Conservation (phyloP, 1,284 basidiomycete species). For the Apiotrichum brassicae region DNA sequence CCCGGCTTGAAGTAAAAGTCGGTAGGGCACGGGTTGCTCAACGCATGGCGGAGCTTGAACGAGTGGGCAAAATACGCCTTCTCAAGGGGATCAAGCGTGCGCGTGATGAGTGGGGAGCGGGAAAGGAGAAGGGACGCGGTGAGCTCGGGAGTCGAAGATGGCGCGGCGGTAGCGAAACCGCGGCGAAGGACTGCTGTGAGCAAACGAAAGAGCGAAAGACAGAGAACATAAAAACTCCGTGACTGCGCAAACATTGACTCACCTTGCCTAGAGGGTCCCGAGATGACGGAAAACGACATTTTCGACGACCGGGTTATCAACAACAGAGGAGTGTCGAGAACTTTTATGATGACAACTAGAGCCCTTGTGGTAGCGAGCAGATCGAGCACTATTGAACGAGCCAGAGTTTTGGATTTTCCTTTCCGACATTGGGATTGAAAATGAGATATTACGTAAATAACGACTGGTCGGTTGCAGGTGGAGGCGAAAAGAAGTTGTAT, state of each 20-base stretch:
- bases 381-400: too few relatives aligned
- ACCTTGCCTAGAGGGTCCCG: constrained; percentile 19
- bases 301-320: not conserved
- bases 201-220: too few relatives aligned
- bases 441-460: too few relatives aligned
- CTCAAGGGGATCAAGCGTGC: constrained; percentile 70
- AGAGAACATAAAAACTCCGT: too few relatives aligned
- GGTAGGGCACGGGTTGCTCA: constrained; percentile 81
- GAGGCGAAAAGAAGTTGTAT: too few relatives aligned
- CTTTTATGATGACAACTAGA: too few relatives aligned
- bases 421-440: too few relatives aligned
- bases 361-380: not conserved
- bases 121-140: constrained; percentile 63
- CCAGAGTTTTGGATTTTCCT: too few relatives aligned
- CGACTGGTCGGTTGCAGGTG: too few relatives aligned
- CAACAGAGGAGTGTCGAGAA: not conserved
- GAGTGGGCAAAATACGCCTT: constrained; percentile 82
- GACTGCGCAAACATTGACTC: not conserved
- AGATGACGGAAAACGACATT: constrained; percentile 15
- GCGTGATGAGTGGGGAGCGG: constrained; percentile 74
- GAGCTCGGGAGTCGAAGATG: constrained; percentile 28
- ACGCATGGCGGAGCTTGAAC: constrained; percentile 68
- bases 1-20: constrained; percentile 96
- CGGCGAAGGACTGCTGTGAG: constrained; percentile 13
- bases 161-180: constrained; percentile 10